Evolutionary conservation across 2,329 filamentous ascomycete species (phyloP).

Genomic region (Hymenoscyphus scutula): DNA sequence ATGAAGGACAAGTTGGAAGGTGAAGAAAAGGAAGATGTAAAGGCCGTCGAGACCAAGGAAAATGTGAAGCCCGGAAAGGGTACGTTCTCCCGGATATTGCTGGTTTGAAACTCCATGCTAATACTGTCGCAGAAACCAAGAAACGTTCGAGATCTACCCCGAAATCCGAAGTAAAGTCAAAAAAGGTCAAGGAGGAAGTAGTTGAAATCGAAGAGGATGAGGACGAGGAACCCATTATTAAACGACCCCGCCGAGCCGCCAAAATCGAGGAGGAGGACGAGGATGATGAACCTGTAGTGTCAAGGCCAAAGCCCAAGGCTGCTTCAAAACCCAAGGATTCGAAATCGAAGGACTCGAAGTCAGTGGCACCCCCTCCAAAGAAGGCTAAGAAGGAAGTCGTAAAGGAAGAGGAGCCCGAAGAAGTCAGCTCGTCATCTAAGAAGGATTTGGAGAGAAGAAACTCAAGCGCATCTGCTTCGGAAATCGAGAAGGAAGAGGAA

Average conservation of each 20-base stretch:
- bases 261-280: slow-evolving; percentile 39
- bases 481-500: slow-evolving; percentile 39
- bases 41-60: slow-evolving; percentile 31
- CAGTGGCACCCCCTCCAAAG: slow-evolving; percentile 20
- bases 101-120: not conserved
- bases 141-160: slow-evolving; percentile 32
- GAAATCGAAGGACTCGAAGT: slow-evolving; percentile 18
- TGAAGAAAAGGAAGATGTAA: slow-evolving; percentile 31
- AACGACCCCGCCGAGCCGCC: slow-evolving; percentile 46
- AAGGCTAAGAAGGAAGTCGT: slow-evolving; percentile 23
- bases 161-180: slow-evolving; percentile 28
- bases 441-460: slow-evolving; percentile 22
- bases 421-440: slow-evolving; percentile 29
- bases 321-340: slow-evolving; percentile 37
- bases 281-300: slow-evolving; percentile 30
- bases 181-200: slow-evolving; percentile 32
- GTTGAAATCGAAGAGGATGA: slow-evolving; percentile 43
- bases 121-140: slow-evolving; percentile 17
- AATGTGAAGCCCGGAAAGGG: slow-evolving; percentile 22
- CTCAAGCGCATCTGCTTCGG: slow-evolving; percentile 43
- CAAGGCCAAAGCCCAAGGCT: slow-evolving; percentile 46
- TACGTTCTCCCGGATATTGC: not conserved
- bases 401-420: slow-evolving; percentile 44
- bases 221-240: slow-evolving; percentile 59
- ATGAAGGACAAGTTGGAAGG: slow-evolving; percentile 31